Evolutionary conservation across 148 eudicot species (phyloP).

Genomic region (Simmondsia chinensis): DNA sequence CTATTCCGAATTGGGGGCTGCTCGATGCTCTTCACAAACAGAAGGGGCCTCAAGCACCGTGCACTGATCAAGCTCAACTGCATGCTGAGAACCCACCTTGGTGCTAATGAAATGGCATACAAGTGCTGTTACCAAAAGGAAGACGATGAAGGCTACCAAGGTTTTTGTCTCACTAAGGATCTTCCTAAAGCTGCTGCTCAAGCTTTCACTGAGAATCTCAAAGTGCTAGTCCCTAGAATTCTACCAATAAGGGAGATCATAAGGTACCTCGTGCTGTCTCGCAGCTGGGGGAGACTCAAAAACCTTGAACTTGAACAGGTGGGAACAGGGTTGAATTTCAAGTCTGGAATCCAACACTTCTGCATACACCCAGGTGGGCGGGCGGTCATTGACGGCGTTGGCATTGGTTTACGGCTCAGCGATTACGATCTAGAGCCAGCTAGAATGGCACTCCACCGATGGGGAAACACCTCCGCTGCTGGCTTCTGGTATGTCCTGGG

Average conservation of each 20-base stretch:
- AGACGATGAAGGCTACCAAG: constrained; percentile 37
- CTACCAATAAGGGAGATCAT: constrained; percentile 43
- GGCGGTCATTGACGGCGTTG: constrained; percentile 69
- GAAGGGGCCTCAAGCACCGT: constrained; percentile 14
- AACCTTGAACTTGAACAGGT: constrained; percentile 14
- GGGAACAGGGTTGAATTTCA: constrained; percentile 36
- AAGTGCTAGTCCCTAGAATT: constrained; percentile 38
- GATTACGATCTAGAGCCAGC: constrained; percentile 71
- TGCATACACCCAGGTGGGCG: constrained; percentile 85
- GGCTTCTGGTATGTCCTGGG: constrained; percentile 88
- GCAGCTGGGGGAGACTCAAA: constrained; percentile 4
- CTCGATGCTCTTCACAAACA: constrained; percentile 69
- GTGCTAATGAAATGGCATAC: constrained; percentile 56
- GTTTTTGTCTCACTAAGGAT: constrained; percentile 48
- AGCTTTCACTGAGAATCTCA: constrained; percentile 42
- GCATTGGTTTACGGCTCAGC: constrained; percentile 43
- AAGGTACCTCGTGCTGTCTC: constrained; percentile 22
- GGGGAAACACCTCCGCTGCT: constrained; percentile 82
- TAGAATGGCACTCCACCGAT: constrained; percentile 76
- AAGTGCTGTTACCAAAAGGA: constrained; percentile 66
- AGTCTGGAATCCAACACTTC: constrained; percentile 62
- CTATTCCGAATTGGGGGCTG: constrained; percentile 76
- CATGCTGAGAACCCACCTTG: constrained; percentile 59
- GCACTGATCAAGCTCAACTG: constrained; percentile 50
- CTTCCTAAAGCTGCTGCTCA: constrained; percentile 55